Evolutionary conservation across 441 rosid species (phyloP).

Genomic region (Dalechampia spathulata): DNA sequence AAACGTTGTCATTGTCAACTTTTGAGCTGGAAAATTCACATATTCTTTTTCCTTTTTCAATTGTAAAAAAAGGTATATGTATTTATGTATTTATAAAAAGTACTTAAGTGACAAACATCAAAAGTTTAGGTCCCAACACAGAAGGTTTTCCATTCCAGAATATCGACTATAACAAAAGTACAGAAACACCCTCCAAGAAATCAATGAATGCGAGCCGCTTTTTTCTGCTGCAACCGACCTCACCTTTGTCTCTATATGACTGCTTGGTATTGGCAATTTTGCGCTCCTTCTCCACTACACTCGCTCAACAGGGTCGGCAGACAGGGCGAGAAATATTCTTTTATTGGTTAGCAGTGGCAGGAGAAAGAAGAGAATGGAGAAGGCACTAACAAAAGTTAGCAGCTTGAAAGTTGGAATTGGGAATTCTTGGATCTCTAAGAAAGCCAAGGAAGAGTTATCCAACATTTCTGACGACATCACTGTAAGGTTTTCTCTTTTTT

Average conservation of each 20-base stretch:
- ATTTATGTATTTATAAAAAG: no score
- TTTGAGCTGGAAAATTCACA: slow-evolving; percentile 20
- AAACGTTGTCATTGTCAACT: slow-evolving; percentile 9
- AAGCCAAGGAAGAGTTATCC: slow-evolving; percentile 77
- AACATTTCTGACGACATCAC: slow-evolving; percentile 65
- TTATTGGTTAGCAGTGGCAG: no score
- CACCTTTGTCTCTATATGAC: slow-evolving; percentile 9
- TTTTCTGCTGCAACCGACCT: slow-evolving; percentile 5
- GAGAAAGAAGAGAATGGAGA: slow-evolving; percentile 52
- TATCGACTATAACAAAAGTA: background rate
- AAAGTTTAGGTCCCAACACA: no score
- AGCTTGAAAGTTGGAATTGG: slow-evolving; percentile 54
- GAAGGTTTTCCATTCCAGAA: background rate
- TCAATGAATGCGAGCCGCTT: slow-evolving; percentile 10
- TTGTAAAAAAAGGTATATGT: no score
- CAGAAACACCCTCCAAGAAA: background rate
- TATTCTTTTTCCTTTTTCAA: background rate
- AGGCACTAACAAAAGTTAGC: slow-evolving; percentile 66
- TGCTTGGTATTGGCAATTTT: no score
- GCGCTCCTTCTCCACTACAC: no score
- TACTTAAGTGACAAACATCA: no score
- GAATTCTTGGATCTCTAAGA: slow-evolving; percentile 75
- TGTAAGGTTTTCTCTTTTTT: slow-evolving; percentile 25
- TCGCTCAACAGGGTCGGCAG: no score
- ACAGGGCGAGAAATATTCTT: background rate